A percentile compares a stretch with the other conserved stretches of the same genome.
phyloP scores from a whole-genome alignment of 306 rosid species.

The Citrullus amarus region DNA sequence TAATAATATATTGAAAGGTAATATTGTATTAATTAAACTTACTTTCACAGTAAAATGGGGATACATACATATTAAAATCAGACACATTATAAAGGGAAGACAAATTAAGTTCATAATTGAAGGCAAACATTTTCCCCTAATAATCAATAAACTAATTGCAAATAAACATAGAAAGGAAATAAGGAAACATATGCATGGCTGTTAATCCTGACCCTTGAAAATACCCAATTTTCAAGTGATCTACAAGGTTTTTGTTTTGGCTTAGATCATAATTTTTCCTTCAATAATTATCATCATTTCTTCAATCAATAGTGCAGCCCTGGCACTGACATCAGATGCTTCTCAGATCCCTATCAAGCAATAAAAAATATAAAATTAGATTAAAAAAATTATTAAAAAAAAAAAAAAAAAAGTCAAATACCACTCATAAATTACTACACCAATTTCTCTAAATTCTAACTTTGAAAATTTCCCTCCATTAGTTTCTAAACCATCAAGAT shows the following conservation, averaged over 20 bases:
- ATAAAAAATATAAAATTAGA: background rate
- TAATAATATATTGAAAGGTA: background rate
- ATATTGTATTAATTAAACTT: background rate
- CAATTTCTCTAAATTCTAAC: too few species aligned
- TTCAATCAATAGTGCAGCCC: conserved; percentile 56
- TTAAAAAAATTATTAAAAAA: background rate
- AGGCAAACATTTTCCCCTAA: background rate
- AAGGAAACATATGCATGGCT: conserved; percentile 2
- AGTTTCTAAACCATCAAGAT: too few species aligned
- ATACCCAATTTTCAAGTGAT: background rate
- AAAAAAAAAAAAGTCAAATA: background rate
- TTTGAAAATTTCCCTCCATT: background rate
- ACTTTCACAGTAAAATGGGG: background rate
- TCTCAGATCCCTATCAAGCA: conserved; percentile 50
- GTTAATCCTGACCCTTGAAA: background rate
- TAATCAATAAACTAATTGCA: background rate
- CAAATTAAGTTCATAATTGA: background rate
- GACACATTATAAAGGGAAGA: background rate
- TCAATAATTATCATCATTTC: conserved; percentile 15
- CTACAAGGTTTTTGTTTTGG: background rate
- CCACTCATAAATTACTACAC: background rate
- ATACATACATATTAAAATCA: background rate
- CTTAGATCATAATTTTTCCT: background rate
- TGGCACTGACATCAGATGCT: conserved; percentile 45
- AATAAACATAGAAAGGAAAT: background rate